Evolutionary conservation across 805 yeast genomes (phyloP), one percentile per base, ranked within the genome.

Genomic region (Candida dajiaensis): DNA sequence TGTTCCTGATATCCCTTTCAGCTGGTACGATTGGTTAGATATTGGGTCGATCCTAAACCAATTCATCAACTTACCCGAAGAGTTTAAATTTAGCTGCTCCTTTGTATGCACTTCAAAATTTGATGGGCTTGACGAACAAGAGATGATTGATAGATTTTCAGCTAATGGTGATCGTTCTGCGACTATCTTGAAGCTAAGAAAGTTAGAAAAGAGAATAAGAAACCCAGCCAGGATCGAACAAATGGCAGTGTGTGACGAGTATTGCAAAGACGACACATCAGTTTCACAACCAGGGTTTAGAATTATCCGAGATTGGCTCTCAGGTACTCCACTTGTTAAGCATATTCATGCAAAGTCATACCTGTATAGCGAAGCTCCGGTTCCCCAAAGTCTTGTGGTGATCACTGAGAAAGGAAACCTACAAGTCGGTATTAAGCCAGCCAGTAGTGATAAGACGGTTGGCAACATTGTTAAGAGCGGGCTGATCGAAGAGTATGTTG

Each of bases 1-100:
- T 43, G 10, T 19, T 21, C 21, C 1, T 1, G 38, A 54, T 2
- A 50, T 77, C 1, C 75, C 76, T 1, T 77, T 78, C 53, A 77
- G 77, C 40, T 78, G 83, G 83, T 72, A 71, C 44, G 83, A 78
- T 51, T 78, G 81, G 80, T 67, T 69, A 0, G 78, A 76, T 52
- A 60, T 76, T 53, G 66, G 39, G 9, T 36, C 74, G 1, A 57
- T 61, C 10, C 62, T 72, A 43, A 69, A 75, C 52, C 66, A 69
- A 38, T 57, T 70, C 25, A 57, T 68, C 5, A 72, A 69, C 43
- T 48, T 62, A 9, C 52, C 53, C 3, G 45, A 50, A 16, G 41
- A 41, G 1, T 46, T 47, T 31, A 56, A 56, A 38, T 54, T 57
- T 16, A 41, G 47, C 11, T 56, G 60, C 37, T 42, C 46, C 1